Base-by-base conservation (phyloP, 805 yeast genomes). In the Suhomyces vadensis region DNA sequence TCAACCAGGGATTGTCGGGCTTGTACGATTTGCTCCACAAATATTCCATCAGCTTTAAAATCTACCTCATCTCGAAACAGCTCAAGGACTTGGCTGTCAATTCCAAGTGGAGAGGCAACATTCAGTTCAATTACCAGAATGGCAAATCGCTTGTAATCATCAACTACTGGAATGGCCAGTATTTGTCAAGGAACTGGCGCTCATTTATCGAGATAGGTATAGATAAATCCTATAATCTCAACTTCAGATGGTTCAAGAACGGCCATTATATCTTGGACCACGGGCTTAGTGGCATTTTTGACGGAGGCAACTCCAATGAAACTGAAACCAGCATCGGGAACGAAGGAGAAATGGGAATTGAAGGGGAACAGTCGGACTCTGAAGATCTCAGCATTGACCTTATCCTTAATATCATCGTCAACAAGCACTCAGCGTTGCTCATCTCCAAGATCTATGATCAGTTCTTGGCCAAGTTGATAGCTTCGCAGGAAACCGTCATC, bases 191-290 rank as follows among this genome's bases (percentile, higher is more conserved):
- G 24, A 66, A 72, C 39, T 71, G 75, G 54, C 71, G 71, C 37
- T 79, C 84, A 2, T 74, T 75, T 35, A 70, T 84, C 24, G 87
- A 83, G 50, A 75, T 85, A 40, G 87, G 87, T 0, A 64, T 82
- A n/a, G 76, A 73, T 51, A 62, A 58, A 22, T 58, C 63, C 19
- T 69, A 75, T 50, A 69, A 75, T 24, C 62, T 84, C 22, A 74
- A 74, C 22, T 76, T 77, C 53, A 69, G 81, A 46, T 85, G 91
- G 91, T 75, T 73, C 49, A 77, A 78, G 48, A 82, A 83, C 51
- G 85, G 84, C 1, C 58, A 60, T 19, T 67, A 74, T 42, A 37
- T 60, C 44, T 22, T 57, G 48, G 55, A 61, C 23, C 61, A 58
- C 37, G 55, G 54, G 13, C 38, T 49, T 13, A 52, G 61, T 7